Evolutionary conservation across 768 basidiomycete species (phyloP), one percentile per base, ranked within the genome.

Genomic region (Psilocybe cubensis): DNA sequence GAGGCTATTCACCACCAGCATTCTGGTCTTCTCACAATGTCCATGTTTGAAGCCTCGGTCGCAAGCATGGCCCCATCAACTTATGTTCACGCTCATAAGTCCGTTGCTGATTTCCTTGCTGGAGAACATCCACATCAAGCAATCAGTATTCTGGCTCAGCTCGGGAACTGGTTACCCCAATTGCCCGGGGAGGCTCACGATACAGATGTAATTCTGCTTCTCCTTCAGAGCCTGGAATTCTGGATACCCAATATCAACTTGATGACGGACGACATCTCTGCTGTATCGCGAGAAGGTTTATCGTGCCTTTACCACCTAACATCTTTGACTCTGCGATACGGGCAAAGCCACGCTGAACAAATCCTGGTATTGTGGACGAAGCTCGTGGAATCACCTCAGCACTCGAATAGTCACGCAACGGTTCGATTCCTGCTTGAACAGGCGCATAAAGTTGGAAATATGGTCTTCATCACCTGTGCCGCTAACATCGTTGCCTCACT

Each of bases 361-460:
- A 81, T 97, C 42, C 77, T 87, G 8, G 81, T 83, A 0, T 81
- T 96, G 27, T 96, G 95, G 91, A 79, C 81, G 6, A 85, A 86
- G 54, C 75, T 96, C 12, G 89, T 93, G 4, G 89, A 90, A 23
- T 75, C 83, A 3, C 86, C 88, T 23, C 79, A 86, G 62, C 80
- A 86, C 53, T 78, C 82, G 21, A 94, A 94, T 58, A 90, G 91
- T 1, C 89, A 87, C 52, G 91, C 92, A 3, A 79, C 93, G 14
- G 79, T 91, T 47, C 83, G 88, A 27, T 98, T 94, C 71, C 77
- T 98, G 2, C 77, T 96, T 31, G 92, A 94, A 62, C 93, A 96
- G 65, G 91, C 92, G 1, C 86, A 89, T 61, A 91, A 89, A 70
- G 87, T 95, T 41, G 88, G 90, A 35, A 94, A 85, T 61, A 79